Evolutionary conservation across 1,284 basidiomycete genomes (phyloP).

Genomic region (Puccinia coronata): DNA sequence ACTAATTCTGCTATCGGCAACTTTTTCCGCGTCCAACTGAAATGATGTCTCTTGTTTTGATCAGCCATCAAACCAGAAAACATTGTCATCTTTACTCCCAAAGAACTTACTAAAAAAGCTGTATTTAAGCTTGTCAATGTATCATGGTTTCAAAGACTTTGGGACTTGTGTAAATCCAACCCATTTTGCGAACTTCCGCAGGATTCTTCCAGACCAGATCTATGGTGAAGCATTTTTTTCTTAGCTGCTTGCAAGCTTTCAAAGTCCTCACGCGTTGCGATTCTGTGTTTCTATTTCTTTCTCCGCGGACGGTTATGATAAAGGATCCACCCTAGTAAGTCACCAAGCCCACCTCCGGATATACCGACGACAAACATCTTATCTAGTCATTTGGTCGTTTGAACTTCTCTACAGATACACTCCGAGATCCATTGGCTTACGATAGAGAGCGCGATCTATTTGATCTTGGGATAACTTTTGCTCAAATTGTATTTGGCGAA

Average conservation of each 20-base stretch:
- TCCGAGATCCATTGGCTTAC: constrained; percentile 54
- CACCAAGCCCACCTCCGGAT: not conserved
- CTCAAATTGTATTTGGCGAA: constrained; percentile 57
- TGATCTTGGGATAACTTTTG: constrained; percentile 56
- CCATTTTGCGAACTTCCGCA: constrained; percentile 37
- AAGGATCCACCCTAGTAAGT: constrained; percentile 43
- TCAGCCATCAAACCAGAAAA: constrained; percentile 44
- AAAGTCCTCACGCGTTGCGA: not conserved
- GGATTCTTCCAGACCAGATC: constrained; percentile 26
- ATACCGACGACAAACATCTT: not conserved
- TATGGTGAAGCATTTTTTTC: constrained; percentile 19
- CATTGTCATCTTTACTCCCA: constrained; percentile 32
- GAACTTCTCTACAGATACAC: constrained; percentile 53
- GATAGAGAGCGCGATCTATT: constrained; percentile 57
- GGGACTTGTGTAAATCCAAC: constrained; percentile 45
- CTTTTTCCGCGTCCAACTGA: not conserved
- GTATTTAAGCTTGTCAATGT: constrained; percentile 30
- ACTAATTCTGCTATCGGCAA: not conserved
- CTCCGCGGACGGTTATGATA: not conserved
- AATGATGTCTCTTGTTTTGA: not conserved
- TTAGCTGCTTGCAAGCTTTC: not conserved
- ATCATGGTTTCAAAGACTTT: constrained; percentile 45
- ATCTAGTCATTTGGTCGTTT: not conserved
- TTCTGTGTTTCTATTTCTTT: not conserved
- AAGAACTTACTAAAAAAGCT: constrained; percentile 14